Evolutionary conservation across 2,329 filamentous ascomycete species (phyloP).

Genomic region (Aspergillus piperis): DNA sequence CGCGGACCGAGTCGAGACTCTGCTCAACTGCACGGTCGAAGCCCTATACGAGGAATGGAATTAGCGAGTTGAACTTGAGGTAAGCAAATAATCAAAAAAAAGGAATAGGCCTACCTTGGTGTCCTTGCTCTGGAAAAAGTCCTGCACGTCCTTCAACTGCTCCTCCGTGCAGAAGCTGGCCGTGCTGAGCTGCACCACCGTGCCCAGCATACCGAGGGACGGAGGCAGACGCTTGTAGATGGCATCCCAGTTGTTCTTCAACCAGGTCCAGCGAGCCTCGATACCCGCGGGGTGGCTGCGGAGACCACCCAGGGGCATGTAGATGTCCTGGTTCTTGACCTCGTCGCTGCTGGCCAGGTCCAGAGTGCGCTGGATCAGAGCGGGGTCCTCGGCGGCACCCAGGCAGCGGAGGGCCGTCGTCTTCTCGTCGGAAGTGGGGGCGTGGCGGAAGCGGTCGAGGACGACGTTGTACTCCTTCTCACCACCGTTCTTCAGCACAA

Average conservation of each 20-base stretch:
- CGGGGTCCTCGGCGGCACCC: conserved; percentile 74
- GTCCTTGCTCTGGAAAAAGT: conserved; percentile 79
- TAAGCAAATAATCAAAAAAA: background rate
- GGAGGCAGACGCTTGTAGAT: conserved; percentile 80
- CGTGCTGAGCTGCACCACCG: conserved; percentile 79
- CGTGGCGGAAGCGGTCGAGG: conserved; percentile 72
- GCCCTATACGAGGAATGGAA: conserved; percentile 46
- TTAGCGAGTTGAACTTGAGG: background rate
- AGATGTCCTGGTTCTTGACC: conserved; percentile 92
- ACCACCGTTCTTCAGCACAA: conserved; percentile 80
- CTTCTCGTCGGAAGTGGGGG: conserved; percentile 80
- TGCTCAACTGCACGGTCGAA: conserved; percentile 90
- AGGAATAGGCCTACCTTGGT: conserved; percentile 61
- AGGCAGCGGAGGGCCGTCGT: conserved; percentile 85
- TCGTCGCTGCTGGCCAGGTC: conserved; percentile 73
- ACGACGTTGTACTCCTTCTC: conserved; percentile 82
- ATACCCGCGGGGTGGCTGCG: conserved; percentile 77
- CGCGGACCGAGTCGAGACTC: conserved; percentile 78
- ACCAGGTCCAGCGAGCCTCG: conserved; percentile 76
- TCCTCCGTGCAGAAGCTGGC: conserved; percentile 75
- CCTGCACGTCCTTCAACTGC: conserved; percentile 73
- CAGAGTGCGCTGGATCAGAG: conserved; percentile 79
- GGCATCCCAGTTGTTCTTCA: conserved; percentile 85
- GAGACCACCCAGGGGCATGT: conserved; percentile 79
- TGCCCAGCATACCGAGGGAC: conserved; percentile 81